phyloP scores from a whole-genome alignment of 768 basidiomycete genomes.

The Myochromella boudieri region DNA sequence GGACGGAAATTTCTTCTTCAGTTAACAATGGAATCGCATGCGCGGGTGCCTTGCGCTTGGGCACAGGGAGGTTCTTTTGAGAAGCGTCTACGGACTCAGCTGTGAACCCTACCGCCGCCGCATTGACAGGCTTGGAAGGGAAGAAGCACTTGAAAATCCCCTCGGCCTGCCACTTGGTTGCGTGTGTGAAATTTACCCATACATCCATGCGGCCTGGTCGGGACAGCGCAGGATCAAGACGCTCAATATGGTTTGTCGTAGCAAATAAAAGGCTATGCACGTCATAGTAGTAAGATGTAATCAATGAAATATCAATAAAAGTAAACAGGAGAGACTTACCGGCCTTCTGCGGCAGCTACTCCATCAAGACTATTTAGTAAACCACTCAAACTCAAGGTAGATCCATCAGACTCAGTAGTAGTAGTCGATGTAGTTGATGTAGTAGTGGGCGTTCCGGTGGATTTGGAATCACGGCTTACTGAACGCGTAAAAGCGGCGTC shows the following conservation, averaged over 20 bases:
- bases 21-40: constrained; percentile 68
- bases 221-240: constrained; percentile 85
- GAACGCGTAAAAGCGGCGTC: constrained; percentile 90
- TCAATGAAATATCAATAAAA: constrained; percentile 11
- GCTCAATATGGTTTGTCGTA: constrained; percentile 92
- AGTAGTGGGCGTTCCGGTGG: constrained; percentile 70
- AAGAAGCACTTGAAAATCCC: constrained; percentile 95
- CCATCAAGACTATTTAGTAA: constrained; percentile 85
- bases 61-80: constrained; percentile 64
- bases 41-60: constrained; percentile 59
- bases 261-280: constrained; percentile 74
- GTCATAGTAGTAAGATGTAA: too few relatives aligned
- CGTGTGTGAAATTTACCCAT: constrained; percentile 89
- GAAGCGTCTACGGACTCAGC: constrained; percentile 46
- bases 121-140: constrained; percentile 54
- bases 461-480: constrained; percentile 76
- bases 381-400: constrained; percentile 82
- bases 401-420: constrained; percentile 64
- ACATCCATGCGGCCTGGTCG: constrained; percentile 91
- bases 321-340: constrained; percentile 45
- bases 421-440: constrained; percentile 40
- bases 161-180: constrained; percentile 91
- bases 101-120: constrained; percentile 14
- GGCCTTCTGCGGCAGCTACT: constrained; percentile 82
- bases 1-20: constrained; percentile 72